These are phyloP conservation scores for Medakamo hakoo DNA, from an alignment of 139 green algal genomes.

Conservation along the genomic window DNA sequence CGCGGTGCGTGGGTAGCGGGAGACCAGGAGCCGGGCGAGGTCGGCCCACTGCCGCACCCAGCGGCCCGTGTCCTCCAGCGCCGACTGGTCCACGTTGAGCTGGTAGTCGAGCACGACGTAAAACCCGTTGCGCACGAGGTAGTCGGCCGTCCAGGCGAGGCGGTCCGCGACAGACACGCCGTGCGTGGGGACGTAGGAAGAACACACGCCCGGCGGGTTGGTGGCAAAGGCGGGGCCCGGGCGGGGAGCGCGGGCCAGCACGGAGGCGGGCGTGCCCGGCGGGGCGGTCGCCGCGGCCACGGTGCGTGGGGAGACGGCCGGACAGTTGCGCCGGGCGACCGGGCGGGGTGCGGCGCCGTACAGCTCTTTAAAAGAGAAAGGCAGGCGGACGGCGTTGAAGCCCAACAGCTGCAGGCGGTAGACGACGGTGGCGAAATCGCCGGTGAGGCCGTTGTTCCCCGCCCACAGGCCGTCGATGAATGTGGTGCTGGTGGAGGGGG, in stretches of 20 bases:
- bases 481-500: no score
- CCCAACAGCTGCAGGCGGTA: conserved; percentile 34
- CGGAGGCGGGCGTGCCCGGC: no score
- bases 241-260: no score
- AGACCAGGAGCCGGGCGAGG: conserved; percentile 1
- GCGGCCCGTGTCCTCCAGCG: neutral
- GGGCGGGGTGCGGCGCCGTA: no score
- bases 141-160: conserved; percentile 25
- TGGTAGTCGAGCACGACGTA: conserved; percentile 32
- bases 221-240: no score
- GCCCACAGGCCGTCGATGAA: no score
- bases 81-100: conserved; percentile 1
- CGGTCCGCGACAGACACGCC: no score
- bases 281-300: no score
- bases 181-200: no score
- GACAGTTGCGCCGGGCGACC: no score
- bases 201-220: no score
- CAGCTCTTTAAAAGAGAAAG: conserved; percentile 27
- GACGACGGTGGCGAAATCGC: conserved; percentile 28
- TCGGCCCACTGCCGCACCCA: conserved; percentile 5
- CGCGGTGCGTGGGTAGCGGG: neutral
- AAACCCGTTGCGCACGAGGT: conserved; percentile 22
- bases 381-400: conserved; percentile 36
- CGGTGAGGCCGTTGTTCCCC: conserved; percentile 4
- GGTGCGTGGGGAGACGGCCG: no score